These are phyloP conservation scores for Tripterygium wilfordii DNA, from an alignment of 177 flowering plant genomes.

Conservation along the genomic window DNA sequence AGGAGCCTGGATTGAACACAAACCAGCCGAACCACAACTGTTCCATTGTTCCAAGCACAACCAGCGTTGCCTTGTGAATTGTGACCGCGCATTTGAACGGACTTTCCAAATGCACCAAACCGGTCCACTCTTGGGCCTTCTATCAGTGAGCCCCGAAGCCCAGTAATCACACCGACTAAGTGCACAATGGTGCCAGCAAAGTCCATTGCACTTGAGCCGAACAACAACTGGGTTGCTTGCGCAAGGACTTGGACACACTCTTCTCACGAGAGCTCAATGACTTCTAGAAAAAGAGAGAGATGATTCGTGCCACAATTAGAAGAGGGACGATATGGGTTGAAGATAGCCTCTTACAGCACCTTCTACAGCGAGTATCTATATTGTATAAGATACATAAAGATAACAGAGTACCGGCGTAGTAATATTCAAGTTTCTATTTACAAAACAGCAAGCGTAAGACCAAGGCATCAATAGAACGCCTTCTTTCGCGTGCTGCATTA, in stretches of 20 bases:
- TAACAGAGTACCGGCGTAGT: no score
- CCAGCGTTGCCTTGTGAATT: constrained; percentile 67
- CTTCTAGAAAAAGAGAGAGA: constrained; percentile 2
- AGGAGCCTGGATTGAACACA: constrained; percentile 71
- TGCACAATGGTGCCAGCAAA: constrained; percentile 71
- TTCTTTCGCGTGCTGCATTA: not conserved
- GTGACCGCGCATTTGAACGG: constrained; percentile 62
- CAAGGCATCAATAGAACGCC: no score
- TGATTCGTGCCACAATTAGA: constrained; percentile 1
- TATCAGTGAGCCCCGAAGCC: constrained; percentile 62
- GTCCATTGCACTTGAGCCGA: constrained; percentile 67
- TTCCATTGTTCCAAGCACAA: constrained; percentile 69
- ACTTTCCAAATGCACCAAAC: constrained; percentile 52
- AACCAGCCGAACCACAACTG: constrained; percentile 71
- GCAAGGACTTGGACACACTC: constrained; percentile 52
- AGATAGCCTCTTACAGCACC: no score
- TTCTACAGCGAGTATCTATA: no score
- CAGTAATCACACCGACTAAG: constrained; percentile 67
- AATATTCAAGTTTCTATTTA: not conserved
- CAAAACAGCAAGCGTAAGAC: not conserved
- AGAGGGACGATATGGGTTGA: constrained; percentile 1
- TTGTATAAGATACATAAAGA: no score
- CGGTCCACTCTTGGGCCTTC: constrained; percentile 75
- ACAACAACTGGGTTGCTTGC: constrained; percentile 25
- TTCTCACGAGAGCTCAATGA: constrained; percentile 51